These are phyloP conservation scores for Scortechinia acanthostroma DNA, from an alignment of 2,329 filamentous ascomycete genomes.

Conservation along the genomic window DNA sequence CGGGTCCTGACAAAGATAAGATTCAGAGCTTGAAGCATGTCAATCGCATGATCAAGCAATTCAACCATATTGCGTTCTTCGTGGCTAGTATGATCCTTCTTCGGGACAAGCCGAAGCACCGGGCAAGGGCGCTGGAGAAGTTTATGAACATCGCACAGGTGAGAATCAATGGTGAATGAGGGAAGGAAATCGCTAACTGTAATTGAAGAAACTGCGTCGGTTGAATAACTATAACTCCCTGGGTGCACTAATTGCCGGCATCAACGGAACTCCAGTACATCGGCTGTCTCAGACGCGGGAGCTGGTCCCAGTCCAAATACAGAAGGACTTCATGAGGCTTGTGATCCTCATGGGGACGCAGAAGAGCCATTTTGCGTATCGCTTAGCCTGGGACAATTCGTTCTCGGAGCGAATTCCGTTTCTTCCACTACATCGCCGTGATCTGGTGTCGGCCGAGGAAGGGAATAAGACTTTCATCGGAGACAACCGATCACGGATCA, in stretches of 20 bases:
- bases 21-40: slow-evolving; percentile 56
- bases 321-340: slow-evolving; percentile 62
- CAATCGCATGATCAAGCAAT: slow-evolving; percentile 65
- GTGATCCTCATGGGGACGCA: slow-evolving; percentile 67
- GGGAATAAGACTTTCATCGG: slow-evolving; percentile 66
- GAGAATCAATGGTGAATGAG: neutral
- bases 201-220: slow-evolving; percentile 46
- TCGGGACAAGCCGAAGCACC: slow-evolving; percentile 67
- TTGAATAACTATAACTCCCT: slow-evolving; percentile 72
- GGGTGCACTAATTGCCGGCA: slow-evolving; percentile 63
- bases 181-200: neutral
- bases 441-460: slow-evolving; percentile 64
- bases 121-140: slow-evolving; percentile 64
- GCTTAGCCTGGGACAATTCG: slow-evolving; percentile 69
- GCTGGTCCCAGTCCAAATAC: slow-evolving; percentile 44
- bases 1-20: slow-evolving; percentile 41
- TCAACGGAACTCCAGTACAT: slow-evolving; percentile 61
- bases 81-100: slow-evolving; percentile 55
- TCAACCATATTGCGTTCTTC: slow-evolving; percentile 52
- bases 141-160: slow-evolving; percentile 60
- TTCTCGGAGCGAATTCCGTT: slow-evolving; percentile 64
- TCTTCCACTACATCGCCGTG: slow-evolving; percentile 60
- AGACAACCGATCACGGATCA: slow-evolving; percentile 48
- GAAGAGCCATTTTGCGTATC: slow-evolving; percentile 64
- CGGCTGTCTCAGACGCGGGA: slow-evolving; percentile 58